These are phyloP conservation scores for Flueggea neowawraea DNA, from an alignment of 441 rosid species.

Conservation along the genomic window DNA sequence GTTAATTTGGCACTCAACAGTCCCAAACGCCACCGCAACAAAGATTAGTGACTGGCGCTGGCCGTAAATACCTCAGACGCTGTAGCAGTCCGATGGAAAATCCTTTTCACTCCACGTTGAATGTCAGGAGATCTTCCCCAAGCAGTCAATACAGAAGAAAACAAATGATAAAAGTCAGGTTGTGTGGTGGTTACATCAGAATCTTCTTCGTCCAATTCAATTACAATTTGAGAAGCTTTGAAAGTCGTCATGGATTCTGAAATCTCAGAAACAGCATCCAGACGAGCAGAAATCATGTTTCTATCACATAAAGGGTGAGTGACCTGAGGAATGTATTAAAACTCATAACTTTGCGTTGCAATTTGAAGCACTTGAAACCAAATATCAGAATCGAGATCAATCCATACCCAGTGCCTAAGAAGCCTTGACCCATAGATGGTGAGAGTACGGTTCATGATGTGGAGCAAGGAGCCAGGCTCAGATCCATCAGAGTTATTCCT, in stretches of 20 bases:
- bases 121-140: conserved; percentile 82
- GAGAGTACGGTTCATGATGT: conserved; percentile 69
- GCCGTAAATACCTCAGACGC: conserved; percentile 64
- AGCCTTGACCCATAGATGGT: conserved; percentile 92
- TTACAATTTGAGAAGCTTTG: conserved; percentile 36
- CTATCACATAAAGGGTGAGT: conserved; percentile 83
- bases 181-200: conserved; percentile 31
- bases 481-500: conserved; percentile 77
- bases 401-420: conserved; percentile 85
- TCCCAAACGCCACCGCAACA: neutral
- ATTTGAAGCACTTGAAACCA: conserved; percentile 12
- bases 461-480: conserved; percentile 78
- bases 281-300: conserved; percentile 84
- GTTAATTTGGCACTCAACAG: neutral
- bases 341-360: conserved; percentile 4
- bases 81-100: conserved; percentile 87
- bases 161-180: conserved; percentile 46
- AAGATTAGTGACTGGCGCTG: neutral
- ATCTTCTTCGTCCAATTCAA: conserved; percentile 34
- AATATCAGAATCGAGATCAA: neutral
- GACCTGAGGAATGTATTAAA: conserved; percentile 53
- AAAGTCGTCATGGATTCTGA: conserved; percentile 67
- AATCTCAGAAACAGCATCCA: conserved; percentile 97
- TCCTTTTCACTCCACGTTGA: conserved; percentile 95
- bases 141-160: conserved; percentile 69